These are phyloP conservation scores for Coniochaeta pulveracea DNA, from an alignment of 2,329 filamentous ascomycete genomes.

Conservation along the genomic window DNA sequence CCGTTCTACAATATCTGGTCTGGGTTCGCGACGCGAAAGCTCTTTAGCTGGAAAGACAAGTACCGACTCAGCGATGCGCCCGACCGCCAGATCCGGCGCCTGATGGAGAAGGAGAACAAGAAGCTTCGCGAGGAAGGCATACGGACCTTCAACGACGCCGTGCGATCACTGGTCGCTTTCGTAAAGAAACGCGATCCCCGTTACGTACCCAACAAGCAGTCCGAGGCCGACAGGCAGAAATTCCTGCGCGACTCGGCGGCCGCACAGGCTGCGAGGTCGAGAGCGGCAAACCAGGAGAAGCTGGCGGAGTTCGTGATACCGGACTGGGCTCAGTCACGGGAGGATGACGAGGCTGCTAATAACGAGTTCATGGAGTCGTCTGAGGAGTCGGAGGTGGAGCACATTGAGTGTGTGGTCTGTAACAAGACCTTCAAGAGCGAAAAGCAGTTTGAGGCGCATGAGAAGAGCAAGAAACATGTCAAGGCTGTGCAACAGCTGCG, in stretches of 20 bases:
- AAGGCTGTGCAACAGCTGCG: slow-evolving; percentile 75
- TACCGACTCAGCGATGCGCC: slow-evolving; percentile 78
- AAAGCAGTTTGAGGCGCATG: slow-evolving; percentile 82
- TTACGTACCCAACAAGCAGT: slow-evolving; percentile 65
- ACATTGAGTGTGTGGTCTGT: slow-evolving; percentile 68
- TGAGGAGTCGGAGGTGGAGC: slow-evolving; percentile 42
- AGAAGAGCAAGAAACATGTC: slow-evolving; percentile 91
- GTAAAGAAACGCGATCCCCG: slow-evolving; percentile 85
- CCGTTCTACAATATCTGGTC: slow-evolving; percentile 75
- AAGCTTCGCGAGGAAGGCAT: slow-evolving; percentile 71
- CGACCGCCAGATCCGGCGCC: slow-evolving; percentile 67
- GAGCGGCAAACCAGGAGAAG: slow-evolving; percentile 71
- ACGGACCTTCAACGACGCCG: slow-evolving; percentile 85
- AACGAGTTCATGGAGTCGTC: slow-evolving; percentile 48
- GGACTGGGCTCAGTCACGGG: slow-evolving; percentile 60
- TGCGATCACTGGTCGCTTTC: slow-evolving; percentile 76
- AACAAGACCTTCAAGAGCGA: slow-evolving; percentile 79
- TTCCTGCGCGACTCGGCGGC: slow-evolving; percentile 65
- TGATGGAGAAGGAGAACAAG: slow-evolving; percentile 95
- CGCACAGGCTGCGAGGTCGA: slow-evolving; percentile 72
- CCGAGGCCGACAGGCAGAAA: slow-evolving; percentile 71
- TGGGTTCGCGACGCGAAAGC: slow-evolving; percentile 73
- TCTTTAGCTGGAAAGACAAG: slow-evolving; percentile 80
- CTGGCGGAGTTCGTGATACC: slow-evolving; percentile 51
- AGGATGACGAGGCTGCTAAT: slow-evolving; percentile 32